phyloP scores from a whole-genome alignment of 2,329 filamentous ascomycete genomes.

The Colletotrichum gigasporum region DNA sequence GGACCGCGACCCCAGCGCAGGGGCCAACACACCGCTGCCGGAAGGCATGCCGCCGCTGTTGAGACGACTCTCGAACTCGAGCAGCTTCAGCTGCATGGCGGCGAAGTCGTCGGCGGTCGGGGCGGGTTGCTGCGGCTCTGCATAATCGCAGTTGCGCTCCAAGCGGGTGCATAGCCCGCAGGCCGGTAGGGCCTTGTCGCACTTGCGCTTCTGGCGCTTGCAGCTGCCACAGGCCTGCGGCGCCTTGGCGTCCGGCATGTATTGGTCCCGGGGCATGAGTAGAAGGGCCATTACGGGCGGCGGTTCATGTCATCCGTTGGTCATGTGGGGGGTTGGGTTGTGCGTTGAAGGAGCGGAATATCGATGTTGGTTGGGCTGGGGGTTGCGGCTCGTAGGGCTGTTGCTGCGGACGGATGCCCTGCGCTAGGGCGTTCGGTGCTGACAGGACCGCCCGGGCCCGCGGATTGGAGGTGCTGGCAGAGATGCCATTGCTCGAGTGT shows the following conservation, averaged over 20 bases:
- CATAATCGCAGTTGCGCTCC: conserved; percentile 52
- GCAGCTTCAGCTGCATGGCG: conserved; percentile 46
- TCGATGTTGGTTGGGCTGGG: background rate
- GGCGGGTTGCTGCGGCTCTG: conserved; percentile 40
- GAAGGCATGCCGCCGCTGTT: conserved; percentile 25
- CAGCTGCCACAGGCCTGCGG: conserved; percentile 22
- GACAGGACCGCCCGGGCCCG: too few species aligned
- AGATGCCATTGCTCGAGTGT: too few species aligned
- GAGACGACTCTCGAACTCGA: conserved; percentile 48
- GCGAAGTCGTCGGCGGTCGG: conserved; percentile 51
- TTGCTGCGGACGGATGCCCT: too few species aligned
- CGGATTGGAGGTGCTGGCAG: too few species aligned
- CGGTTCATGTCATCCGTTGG: background rate
- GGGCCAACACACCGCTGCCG: too few species aligned
- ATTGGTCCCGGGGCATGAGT: conserved; percentile 7
- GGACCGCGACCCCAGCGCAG: too few species aligned
- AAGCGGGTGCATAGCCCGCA: conserved; percentile 57
- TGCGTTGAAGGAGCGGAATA: too few species aligned
- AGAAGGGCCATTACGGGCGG: background rate
- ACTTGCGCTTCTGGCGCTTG: conserved; percentile 57
- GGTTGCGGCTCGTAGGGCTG: background rate
- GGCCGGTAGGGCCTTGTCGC: conserved; percentile 58
- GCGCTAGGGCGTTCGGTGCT: too few species aligned
- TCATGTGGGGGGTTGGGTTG: background rate
- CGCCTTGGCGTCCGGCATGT: background rate